Conservation (phyloP, 1,284 basidiomycete genomes). For the Cryptococcus sp. region DNA sequence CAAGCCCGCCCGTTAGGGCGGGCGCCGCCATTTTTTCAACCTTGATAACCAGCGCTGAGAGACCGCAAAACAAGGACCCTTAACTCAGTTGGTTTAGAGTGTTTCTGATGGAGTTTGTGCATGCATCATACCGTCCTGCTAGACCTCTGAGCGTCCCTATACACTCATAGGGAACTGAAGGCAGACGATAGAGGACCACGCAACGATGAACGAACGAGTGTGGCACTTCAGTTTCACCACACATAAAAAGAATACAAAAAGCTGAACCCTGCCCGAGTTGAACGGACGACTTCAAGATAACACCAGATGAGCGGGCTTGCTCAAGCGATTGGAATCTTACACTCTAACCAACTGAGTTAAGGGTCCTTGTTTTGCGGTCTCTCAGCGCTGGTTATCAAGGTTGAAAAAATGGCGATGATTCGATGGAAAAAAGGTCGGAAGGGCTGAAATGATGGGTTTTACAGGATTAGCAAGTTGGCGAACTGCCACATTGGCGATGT, state of each 20-base stretch:
- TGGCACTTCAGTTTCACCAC: no score
- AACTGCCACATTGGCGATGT: no score
- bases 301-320: neutral
- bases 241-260: neutral
- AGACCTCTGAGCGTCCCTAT: no score
- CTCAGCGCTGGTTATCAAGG: neutral
- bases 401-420: no score
- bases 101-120: neutral
- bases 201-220: no score
- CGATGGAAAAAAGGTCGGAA: no score
- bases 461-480: no score
- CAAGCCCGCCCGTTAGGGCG: neutral
- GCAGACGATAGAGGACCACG: no score
- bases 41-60: neutral
- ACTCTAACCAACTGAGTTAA: constrained; percentile 4
- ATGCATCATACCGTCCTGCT: neutral
- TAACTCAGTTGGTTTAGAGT: no score
- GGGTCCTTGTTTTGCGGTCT: constrained; percentile 1
- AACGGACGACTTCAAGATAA: constrained; percentile 5
- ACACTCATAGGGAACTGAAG: no score
- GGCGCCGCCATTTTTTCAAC: no score
- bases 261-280: constrained; percentile 5
- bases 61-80: neutral
- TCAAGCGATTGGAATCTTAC: constrained; percentile 1
- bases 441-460: no score